Percentiles rank a stretch among this genome's conserved stretches.
Conservation (phyloP, 1,284 basidiomycete species). For the Apiotrichum gracile region DNA sequence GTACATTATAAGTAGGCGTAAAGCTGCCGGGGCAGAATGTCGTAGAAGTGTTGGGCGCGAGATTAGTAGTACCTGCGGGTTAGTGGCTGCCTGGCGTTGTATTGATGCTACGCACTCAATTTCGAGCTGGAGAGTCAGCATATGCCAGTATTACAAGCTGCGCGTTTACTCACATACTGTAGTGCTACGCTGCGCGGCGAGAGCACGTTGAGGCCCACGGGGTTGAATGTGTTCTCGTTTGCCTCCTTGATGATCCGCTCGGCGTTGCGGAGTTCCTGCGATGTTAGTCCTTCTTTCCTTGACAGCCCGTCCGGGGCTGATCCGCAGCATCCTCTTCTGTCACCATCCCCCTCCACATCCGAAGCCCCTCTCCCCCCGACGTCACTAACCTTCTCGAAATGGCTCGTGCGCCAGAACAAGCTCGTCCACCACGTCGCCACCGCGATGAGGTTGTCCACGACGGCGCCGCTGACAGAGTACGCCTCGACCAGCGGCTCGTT, state of each 20-base stretch:
- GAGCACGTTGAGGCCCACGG: constrained; percentile 49
- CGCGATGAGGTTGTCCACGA: constrained; percentile 48
- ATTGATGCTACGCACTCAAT: background rate
- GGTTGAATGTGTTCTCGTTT: constrained; percentile 48
- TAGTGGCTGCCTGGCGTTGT: background rate
- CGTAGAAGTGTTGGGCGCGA: background rate
- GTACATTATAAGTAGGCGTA: background rate
- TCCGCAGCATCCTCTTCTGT: no score
- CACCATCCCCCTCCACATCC: background rate
- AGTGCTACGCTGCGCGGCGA: constrained; percentile 49
- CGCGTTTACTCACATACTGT: constrained; percentile 48
- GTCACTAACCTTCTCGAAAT: constrained; percentile 48
- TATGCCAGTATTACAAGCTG: background rate
- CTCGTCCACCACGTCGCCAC: constrained; percentile 48
- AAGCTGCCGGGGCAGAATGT: background rate
- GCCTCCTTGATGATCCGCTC: constrained; percentile 37
- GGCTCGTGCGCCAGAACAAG: constrained; percentile 41
- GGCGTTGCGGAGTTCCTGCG: constrained; percentile 43
- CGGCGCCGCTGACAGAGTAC: constrained; percentile 43
- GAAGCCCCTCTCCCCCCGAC: background rate
- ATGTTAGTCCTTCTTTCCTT: background rate
- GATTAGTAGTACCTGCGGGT: constrained; percentile 2
- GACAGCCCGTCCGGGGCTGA: no score
- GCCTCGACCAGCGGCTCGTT: constrained; percentile 45
- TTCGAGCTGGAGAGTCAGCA: constrained; percentile 3